Evolutionary conservation across 805 yeast genomes (phyloP).

Genomic region (Yamadazyma scolyti): DNA sequence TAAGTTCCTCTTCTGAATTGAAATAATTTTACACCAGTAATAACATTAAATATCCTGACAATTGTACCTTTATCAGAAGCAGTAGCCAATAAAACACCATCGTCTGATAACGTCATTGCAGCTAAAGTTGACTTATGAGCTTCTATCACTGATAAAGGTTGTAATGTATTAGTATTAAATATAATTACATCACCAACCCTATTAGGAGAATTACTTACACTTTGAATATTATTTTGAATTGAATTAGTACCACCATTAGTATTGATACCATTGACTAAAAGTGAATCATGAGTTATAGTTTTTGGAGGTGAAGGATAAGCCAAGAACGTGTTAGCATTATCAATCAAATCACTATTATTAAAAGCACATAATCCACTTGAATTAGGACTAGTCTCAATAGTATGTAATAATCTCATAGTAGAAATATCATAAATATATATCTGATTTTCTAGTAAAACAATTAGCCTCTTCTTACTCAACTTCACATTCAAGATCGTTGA

Average conservation of each 20-base stretch:
- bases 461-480: constrained; percentile 28
- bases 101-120: constrained; percentile 61
- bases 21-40: constrained; percentile 56
- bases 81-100: constrained; percentile 81
- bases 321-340: constrained; percentile 46
- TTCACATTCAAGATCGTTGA: constrained; percentile 37
- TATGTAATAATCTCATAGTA: constrained; percentile 39
- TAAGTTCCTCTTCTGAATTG: constrained; percentile 87
- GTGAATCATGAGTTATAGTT: constrained; percentile 40
- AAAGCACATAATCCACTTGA: constrained; percentile 57
- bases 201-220: constrained; percentile 39
- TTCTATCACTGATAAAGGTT: constrained; percentile 75
- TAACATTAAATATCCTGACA: constrained; percentile 72
- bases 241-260: constrained; percentile 40
- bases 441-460: constrained; percentile 40
- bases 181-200: constrained; percentile 70
- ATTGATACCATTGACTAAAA: constrained; percentile 37
- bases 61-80: constrained; percentile 90
- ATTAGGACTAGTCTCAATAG: constrained; percentile 43
- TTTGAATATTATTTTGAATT: constrained; percentile 35
- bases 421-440: constrained; percentile 40
- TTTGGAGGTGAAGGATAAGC: constrained; percentile 80
- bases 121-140: constrained; percentile 83
- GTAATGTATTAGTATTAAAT: constrained; percentile 70
- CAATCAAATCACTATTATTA: constrained; percentile 28